These are phyloP conservation scores for Sporobolomyces pararoseus DNA, from an alignment of 768 basidiomycete species.

Conservation along the genomic window DNA sequence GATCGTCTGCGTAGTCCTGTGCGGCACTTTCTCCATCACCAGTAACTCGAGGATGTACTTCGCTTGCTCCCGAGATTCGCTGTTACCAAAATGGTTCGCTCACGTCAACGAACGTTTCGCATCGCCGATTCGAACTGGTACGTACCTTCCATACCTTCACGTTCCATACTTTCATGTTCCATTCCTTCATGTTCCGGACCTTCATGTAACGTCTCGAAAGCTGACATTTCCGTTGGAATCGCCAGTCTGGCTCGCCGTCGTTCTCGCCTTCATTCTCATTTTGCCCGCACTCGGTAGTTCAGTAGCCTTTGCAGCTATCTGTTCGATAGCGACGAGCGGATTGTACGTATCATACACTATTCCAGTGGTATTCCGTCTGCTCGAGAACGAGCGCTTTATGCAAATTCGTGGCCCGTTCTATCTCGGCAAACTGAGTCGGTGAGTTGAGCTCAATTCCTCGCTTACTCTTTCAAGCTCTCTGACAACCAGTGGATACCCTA, in stretches of 20 bases:
- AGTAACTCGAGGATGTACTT: constrained; percentile 81
- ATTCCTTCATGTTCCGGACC: background rate
- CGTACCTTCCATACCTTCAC: constrained; percentile 8
- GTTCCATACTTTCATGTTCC: background rate
- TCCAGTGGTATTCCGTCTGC: constrained; percentile 65
- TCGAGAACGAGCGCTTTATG: constrained; percentile 52
- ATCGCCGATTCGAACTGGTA: constrained; percentile 68
- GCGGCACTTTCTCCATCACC: constrained; percentile 67
- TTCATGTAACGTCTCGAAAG: too few relatives aligned
- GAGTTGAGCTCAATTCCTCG: background rate
- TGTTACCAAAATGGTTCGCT: constrained; percentile 65
- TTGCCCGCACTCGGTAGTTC: constrained; percentile 68
- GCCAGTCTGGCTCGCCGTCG: constrained; percentile 74
- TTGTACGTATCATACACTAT: constrained; percentile 66
- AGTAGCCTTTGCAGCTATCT: constrained; percentile 64
- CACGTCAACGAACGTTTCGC: constrained; percentile 60
- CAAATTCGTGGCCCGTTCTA: constrained; percentile 8
- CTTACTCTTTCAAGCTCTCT: too few relatives aligned
- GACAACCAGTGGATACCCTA: too few relatives aligned
- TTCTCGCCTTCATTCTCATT: constrained; percentile 68
- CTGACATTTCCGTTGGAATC: too few relatives aligned
- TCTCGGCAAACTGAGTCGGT: constrained; percentile 15
- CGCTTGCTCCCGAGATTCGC: constrained; percentile 71
- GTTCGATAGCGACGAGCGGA: constrained; percentile 54
- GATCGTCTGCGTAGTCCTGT: constrained; percentile 35